Evolutionary conservation across 805 yeast species (phyloP).

Genomic region (Saturnispora saitoi): DNA sequence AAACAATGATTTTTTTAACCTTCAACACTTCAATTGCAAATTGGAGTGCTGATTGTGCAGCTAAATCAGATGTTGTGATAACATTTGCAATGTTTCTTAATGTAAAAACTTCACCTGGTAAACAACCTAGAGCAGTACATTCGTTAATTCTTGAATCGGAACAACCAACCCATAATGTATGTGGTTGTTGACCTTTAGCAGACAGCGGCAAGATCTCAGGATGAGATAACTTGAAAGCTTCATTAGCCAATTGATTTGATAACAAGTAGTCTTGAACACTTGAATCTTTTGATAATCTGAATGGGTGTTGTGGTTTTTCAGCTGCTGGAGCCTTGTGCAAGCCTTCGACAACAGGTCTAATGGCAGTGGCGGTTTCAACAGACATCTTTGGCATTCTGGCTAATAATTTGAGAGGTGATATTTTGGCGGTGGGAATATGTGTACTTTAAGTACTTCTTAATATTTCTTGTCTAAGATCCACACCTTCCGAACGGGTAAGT

Average conservation of each 20-base stretch:
- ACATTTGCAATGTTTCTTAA: slow-evolving; percentile 84
- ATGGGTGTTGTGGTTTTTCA: slow-evolving; percentile 22
- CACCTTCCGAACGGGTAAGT: too few species aligned
- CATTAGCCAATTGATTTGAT: slow-evolving; percentile 40
- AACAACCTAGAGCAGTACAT: slow-evolving; percentile 56
- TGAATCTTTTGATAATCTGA: slow-evolving; percentile 40
- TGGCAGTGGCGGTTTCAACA: slow-evolving; percentile 4
- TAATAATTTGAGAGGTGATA: slow-evolving; percentile 6
- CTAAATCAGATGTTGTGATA: slow-evolving; percentile 60
- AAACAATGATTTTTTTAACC: slow-evolving; percentile 71
- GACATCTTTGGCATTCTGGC: slow-evolving; percentile 12
- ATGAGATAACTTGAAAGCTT: slow-evolving; percentile 38
- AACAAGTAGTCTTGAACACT: slow-evolving; percentile 39
- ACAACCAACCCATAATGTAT: slow-evolving; percentile 90
- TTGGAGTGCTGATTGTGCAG: slow-evolving; percentile 72
- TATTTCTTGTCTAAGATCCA: too few species aligned
- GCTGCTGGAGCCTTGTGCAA: slow-evolving; percentile 8
- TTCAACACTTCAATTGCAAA: slow-evolving; percentile 80
- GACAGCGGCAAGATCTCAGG: slow-evolving; percentile 55
- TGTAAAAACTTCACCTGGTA: slow-evolving; percentile 87
- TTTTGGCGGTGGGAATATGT: not conserved
- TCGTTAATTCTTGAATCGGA: slow-evolving; percentile 89
- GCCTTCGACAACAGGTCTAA: not conserved
- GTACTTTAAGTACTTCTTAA: not conserved
- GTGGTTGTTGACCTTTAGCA: slow-evolving; percentile 84